Percentiles rank a stretch among this genome's conserved stretches.
Evolutionary conservation across 139 green algal genomes (phyloP).

Genomic region (Ettlia oleoabundans): DNA sequence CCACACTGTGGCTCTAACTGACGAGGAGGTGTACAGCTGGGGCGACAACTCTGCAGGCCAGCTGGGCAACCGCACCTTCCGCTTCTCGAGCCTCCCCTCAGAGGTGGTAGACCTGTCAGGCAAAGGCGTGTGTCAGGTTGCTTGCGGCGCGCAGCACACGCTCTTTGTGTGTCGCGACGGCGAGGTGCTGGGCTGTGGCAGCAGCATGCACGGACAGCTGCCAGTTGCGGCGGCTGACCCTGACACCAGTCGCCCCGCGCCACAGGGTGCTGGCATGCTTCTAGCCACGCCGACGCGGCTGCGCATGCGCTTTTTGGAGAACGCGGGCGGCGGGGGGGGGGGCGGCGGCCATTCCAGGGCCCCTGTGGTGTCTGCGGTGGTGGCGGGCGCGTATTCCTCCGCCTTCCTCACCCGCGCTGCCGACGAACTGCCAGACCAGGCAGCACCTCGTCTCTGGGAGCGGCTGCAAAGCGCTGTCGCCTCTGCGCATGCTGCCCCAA

Average conservation of each 20-base stretch:
- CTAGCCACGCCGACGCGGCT: constrained; percentile 10
- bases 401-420: constrained; percentile 70
- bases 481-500: constrained; percentile 22
- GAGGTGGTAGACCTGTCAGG: constrained; percentile 51
- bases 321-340: neutral
- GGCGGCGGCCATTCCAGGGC: constrained; percentile 5
- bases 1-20: constrained; percentile 81
- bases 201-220: constrained; percentile 28
- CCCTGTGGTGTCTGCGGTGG: constrained; percentile 63
- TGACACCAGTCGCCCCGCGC: constrained; percentile 26
- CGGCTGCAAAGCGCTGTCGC: constrained; percentile 39
- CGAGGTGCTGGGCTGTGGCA: constrained; percentile 75
- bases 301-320: constrained; percentile 28
- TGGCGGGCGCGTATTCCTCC: constrained; percentile 61
- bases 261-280: constrained; percentile 19
- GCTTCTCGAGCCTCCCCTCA: constrained; percentile 24
- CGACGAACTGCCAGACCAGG: constrained; percentile 66
- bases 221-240: constrained; percentile 14
- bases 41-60: constrained; percentile 70
- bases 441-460: constrained; percentile 48
- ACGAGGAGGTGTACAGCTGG: constrained; percentile 76
- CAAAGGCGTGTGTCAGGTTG: constrained; percentile 65
- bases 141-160: constrained; percentile 78
- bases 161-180: constrained; percentile 68
- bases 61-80: constrained; percentile 65